Base-by-base conservation (phyloP, 345 rosid species). In the Gossypium turneri region DNA sequence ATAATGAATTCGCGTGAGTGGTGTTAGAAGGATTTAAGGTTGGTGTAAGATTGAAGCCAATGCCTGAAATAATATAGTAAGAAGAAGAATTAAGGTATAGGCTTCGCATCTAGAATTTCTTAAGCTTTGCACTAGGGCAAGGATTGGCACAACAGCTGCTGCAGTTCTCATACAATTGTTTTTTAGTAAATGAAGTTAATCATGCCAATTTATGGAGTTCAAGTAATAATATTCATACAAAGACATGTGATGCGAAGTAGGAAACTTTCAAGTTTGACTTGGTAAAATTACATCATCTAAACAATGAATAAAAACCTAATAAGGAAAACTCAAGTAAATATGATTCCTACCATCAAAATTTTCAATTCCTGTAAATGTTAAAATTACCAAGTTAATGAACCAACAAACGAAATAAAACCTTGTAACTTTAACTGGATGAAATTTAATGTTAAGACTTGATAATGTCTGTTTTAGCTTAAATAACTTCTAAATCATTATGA, bases 391-490 rank as follows among this genome's bases (percentile, higher is more conserved):
- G 8, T 63, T 44, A 63, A 63, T 24, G 43, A n/a, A 41, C 7
- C 41, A 41, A 11, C n/a, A 11, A 34, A 34, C 8, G 1, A 9
- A 38, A 63, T 34, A 17, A 63, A 63, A n/a, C 48, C 1, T 2
- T n/a, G 12, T 5, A 38, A 38, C 20, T 38, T 12, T 5, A 38
- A n/a, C 20, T 64, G 50, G 12, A 43, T n/a, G 9, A 43, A 41
- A 64, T 22, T 64, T 19, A 43, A 41, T 64, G 50, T 41, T 64
- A 64, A 64, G 34, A 20, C 70, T 44, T 66, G 53, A 12, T 66
- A 34, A 65, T 12, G 9, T 41, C 25, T 43, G n/a, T 65, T 65
- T 7, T 43, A 10, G 70, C 17, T 43, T 12, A 19, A 43, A 65
- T 65, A 65, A 20, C 29, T 19, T 65, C 10, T 45, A 16, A 67